Evolutionary conservation across 1,284 basidiomycete species (phyloP).

Genomic region (Limonomyces culmigenus): DNA sequence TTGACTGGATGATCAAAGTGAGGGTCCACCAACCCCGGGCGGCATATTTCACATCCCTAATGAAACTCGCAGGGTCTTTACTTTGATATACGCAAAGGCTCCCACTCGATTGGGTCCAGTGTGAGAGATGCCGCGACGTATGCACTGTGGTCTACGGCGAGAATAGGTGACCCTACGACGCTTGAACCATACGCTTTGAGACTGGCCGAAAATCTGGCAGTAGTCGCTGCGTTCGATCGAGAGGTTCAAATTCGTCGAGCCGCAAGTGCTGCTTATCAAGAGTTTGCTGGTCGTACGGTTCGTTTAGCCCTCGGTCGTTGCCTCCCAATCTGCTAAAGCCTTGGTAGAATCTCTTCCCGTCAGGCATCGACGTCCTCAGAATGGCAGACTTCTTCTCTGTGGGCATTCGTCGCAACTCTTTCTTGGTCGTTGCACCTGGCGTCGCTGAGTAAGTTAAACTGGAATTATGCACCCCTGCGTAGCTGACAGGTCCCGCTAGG

Average conservation of each 20-base stretch:
- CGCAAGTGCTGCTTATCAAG: slow-evolving; percentile 95
- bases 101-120: slow-evolving; percentile 86
- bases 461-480: slow-evolving; percentile 4
- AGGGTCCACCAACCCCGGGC: slow-evolving; percentile 7
- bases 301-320: slow-evolving; percentile 12
- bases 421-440: slow-evolving; percentile 67
- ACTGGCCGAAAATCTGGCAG: slow-evolving; percentile 58
- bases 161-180: slow-evolving; percentile 47
- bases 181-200: slow-evolving; percentile 44
- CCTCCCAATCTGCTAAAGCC: not conserved
- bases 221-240: slow-evolving; percentile 78
- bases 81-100: slow-evolving; percentile 84
- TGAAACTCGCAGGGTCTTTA: slow-evolving; percentile 51
- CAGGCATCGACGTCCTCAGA: slow-evolving; percentile 85
- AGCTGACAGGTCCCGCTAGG: slow-evolving; percentile 16
- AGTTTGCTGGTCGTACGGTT: slow-evolving; percentile 88
- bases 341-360: slow-evolving; percentile 60
- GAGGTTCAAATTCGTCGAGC: slow-evolving; percentile 94
- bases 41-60: no score
- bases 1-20: slow-evolving; percentile 72
- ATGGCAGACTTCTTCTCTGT: slow-evolving; percentile 94
- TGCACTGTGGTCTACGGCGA: slow-evolving; percentile 86
- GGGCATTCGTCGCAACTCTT: slow-evolving; percentile 72
- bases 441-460: slow-evolving; percentile 57
- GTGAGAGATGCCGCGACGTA: slow-evolving; percentile 94